These are phyloP conservation scores for Citrus hindsii DNA, from an alignment of 345 rosid species.

Conservation along the genomic window DNA sequence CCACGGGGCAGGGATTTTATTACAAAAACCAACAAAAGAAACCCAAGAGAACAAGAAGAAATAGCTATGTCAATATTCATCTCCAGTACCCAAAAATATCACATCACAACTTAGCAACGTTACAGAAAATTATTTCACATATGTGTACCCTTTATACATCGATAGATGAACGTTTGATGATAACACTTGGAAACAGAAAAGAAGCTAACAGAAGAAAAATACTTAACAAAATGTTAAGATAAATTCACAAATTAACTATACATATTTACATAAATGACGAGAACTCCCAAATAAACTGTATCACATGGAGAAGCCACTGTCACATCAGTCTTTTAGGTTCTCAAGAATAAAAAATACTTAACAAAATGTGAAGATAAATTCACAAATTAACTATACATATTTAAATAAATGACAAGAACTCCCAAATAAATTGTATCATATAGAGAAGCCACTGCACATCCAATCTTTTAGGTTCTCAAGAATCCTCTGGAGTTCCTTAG, in stretches of 20 bases:
- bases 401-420: background rate
- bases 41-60: background rate
- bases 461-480: background rate
- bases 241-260: background rate
- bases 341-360: background rate
- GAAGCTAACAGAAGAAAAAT: background rate
- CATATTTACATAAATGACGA: background rate
- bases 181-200: background rate
- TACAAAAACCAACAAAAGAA: no score
- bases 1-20: background rate
- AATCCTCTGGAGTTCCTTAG: conserved; percentile 12
- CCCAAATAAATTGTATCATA: background rate
- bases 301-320: background rate
- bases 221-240: background rate
- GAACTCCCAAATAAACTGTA: background rate
- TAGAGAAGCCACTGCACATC: background rate
- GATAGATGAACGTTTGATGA: background rate
- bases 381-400: background rate
- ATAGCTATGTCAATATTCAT: background rate
- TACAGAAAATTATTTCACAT: background rate
- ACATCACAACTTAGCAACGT: no score
- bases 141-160: background rate
- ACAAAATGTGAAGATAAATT: background rate
- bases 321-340: background rate
- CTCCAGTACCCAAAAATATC: background rate